phyloP scores from a whole-genome alignment of 495 filamentous ascomycete genomes.

The Lineolata rhizophorae region DNA sequence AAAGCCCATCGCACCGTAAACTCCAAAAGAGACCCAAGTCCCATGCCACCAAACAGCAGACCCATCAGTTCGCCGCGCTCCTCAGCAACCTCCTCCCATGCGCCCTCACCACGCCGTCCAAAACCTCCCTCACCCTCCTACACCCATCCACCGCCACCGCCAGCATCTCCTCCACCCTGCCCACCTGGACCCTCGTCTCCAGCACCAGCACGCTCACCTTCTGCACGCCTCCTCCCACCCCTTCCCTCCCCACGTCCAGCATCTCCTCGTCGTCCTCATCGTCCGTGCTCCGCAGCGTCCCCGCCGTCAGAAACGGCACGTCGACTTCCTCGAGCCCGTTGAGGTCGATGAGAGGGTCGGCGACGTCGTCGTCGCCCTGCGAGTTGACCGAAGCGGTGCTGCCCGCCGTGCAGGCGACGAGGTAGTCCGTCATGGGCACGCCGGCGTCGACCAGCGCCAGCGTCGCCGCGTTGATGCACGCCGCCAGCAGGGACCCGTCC shows the following conservation, averaged over 20 bases:
- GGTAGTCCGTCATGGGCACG: conserved; percentile 79
- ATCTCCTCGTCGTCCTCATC: too few relatives aligned
- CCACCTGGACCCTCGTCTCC: conserved; percentile 62
- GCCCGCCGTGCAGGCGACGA: conserved; percentile 71
- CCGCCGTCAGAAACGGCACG: conserved; percentile 71
- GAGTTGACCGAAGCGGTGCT: conserved; percentile 26
- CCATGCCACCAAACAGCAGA: background rate
- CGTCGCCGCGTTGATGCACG: conserved; percentile 77
- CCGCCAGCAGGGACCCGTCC: conserved; percentile 77
- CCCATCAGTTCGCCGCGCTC: conserved; percentile 16
- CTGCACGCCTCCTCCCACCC: too few relatives aligned
- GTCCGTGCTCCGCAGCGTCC: conserved; percentile 36
- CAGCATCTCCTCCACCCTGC: conserved; percentile 72
- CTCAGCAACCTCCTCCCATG: conserved; percentile 43
- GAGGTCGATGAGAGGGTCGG: conserved; percentile 64
- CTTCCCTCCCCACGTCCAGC: too few relatives aligned
- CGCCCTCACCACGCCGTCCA: conserved; percentile 45
- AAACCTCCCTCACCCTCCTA: conserved; percentile 55
- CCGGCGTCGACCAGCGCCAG: conserved; percentile 87
- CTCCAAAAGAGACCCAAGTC: too few relatives aligned
- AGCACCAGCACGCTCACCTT: conserved; percentile 59
- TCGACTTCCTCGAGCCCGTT: conserved; percentile 77
- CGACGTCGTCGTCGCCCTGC: conserved; percentile 34
- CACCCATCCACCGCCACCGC: conserved; percentile 84
- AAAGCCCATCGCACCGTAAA: too few relatives aligned